Evolutionary conservation across 805 yeast species (phyloP).

Genomic region (Grigorovia jiainica): DNA sequence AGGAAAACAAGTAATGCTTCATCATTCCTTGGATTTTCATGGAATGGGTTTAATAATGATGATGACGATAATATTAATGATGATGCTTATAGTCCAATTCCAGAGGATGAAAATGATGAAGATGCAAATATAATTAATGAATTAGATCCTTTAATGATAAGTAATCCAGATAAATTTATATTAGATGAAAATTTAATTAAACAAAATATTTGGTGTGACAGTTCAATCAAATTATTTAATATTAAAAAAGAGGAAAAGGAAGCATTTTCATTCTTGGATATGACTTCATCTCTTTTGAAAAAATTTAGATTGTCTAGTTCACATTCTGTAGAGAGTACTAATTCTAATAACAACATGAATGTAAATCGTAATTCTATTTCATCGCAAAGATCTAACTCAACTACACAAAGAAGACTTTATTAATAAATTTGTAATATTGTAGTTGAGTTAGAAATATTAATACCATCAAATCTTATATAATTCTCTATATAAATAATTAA

Average conservation of each 20-base stretch:
- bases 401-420: neutral
- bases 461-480: neutral
- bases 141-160: conserved; percentile 9
- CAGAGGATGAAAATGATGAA: conserved; percentile 11
- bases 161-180: conserved; percentile 13
- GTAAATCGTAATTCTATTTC: neutral
- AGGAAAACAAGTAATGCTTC: conserved; percentile 12
- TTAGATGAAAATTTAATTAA: conserved; percentile 26
- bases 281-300: conserved; percentile 31
- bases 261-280: conserved; percentile 34
- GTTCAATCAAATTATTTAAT: conserved; percentile 42
- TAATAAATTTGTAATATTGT: neutral
- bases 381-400: neutral
- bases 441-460: too few relatives aligned
- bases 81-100: conserved; percentile 3
- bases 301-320: conserved; percentile 27
- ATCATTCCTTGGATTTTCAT: conserved; percentile 31
- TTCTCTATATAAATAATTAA: neutral
- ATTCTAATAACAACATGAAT: neutral
- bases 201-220: conserved; percentile 44
- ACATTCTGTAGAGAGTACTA: neutral
- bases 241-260: conserved; percentile 33
- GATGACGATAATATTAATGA: conserved; percentile 12
- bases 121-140: conserved; percentile 9
- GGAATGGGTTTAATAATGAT: conserved; percentile 26